Percentiles rank a stretch among this genome's conserved stretches.
Evolutionary conservation across 1,284 basidiomycete genomes (phyloP).

Genomic region (Ceratobasidium sp.): DNA sequence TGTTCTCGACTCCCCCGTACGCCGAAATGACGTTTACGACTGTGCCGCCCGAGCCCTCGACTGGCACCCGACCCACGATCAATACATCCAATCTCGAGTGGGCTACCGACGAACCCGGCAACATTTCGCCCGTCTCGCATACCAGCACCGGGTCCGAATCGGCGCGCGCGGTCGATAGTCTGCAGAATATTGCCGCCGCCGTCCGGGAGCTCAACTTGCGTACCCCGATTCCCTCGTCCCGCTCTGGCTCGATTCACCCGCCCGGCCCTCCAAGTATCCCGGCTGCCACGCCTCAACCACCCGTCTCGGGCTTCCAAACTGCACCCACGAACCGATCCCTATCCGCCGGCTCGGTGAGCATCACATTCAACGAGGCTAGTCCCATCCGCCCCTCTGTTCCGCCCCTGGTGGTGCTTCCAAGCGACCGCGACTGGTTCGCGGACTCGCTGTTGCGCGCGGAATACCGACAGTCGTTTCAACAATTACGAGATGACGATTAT

Average conservation of each 20-base stretch:
- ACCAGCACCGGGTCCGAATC: neutral
- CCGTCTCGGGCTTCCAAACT: too few relatives aligned
- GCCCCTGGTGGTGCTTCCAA: constrained; percentile 19
- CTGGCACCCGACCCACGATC: constrained; percentile 1
- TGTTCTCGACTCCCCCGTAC: neutral
- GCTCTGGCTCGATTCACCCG: neutral
- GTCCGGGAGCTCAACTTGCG: constrained; percentile 18
- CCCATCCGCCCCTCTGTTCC: constrained; percentile 1
- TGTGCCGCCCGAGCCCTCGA: neutral
- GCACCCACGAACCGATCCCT: constrained; percentile 2
- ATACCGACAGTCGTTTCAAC: constrained; percentile 13
- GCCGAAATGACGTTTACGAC: neutral
- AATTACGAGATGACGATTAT: constrained; percentile 24
- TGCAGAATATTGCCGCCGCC: constrained; percentile 11
- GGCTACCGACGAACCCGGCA: neutral
- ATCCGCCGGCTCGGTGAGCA: constrained; percentile 20
- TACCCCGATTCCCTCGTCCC: constrained; percentile 18
- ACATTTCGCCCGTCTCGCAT: neutral
- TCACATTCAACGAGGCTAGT: constrained; percentile 16
- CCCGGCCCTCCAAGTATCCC: neutral
- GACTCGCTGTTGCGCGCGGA: constrained; percentile 12
- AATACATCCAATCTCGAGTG: constrained; percentile 3
- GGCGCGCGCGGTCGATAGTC: constrained; percentile 2
- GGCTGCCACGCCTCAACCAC: neutral
- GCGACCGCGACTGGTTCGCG: constrained; percentile 32